These are phyloP conservation scores for Cucurbita ficifolia DNA, from an alignment of 306 rosid genomes.

Conservation along the genomic window DNA sequence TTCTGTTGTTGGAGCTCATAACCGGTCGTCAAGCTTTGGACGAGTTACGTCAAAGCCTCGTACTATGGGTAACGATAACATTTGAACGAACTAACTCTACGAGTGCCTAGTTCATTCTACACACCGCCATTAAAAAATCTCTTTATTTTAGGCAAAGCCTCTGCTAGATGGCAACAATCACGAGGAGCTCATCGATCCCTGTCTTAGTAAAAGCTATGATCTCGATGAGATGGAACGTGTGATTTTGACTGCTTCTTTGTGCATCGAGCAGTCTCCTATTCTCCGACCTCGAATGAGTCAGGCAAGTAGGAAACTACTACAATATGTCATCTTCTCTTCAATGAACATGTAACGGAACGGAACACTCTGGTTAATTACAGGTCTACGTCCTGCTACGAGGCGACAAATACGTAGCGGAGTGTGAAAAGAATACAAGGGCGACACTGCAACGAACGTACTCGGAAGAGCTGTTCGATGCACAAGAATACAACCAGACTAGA, in stretches of 20 bases:
- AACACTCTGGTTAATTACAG: slow-evolving; percentile 14
- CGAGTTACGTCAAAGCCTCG: slow-evolving; percentile 38
- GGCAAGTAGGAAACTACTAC: slow-evolving; percentile 26
- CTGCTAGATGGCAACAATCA: slow-evolving; percentile 28
- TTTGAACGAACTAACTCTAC: not conserved
- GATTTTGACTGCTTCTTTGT: slow-evolving; percentile 64
- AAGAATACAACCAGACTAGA: slow-evolving; percentile 74
- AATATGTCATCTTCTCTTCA: not conserved
- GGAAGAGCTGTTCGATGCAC: slow-evolving; percentile 61
- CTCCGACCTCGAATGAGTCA: slow-evolving; percentile 72
- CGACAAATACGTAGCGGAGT: slow-evolving; percentile 18
- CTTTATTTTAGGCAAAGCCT: slow-evolving; percentile 52
- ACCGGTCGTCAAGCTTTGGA: slow-evolving; percentile 70
- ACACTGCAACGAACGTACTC: slow-evolving; percentile 53
- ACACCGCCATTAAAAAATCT: not conserved
- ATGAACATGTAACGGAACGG: not conserved
- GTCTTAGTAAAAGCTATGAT: slow-evolving; percentile 36
- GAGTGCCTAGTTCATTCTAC: not conserved
- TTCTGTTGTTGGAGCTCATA: slow-evolving; percentile 66
- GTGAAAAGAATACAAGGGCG: slow-evolving; percentile 11
- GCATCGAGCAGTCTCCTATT: slow-evolving; percentile 56
- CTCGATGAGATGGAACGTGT: slow-evolving; percentile 32
- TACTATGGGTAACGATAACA: slow-evolving; percentile 42
- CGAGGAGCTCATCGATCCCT: slow-evolving; percentile 52
- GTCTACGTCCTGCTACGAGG: slow-evolving; percentile 46